These are phyloP conservation scores for Trichoderma semiorbis DNA, from an alignment of 2,329 filamentous ascomycete genomes.

Conservation along the genomic window DNA sequence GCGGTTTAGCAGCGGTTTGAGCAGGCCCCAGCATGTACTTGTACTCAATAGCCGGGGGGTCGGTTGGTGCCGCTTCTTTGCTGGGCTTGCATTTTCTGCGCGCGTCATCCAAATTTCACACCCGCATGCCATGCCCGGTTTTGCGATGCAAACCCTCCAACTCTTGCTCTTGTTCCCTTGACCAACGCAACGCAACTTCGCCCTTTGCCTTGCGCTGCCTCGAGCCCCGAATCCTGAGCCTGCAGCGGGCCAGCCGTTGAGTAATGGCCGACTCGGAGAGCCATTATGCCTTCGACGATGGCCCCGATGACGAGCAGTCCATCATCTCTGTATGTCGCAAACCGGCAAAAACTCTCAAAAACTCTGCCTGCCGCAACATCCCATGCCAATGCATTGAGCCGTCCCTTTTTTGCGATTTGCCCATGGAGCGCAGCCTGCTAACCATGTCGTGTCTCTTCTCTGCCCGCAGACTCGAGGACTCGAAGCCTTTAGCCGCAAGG, in stretches of 20 bases:
- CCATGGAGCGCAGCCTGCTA: conserved; percentile 11
- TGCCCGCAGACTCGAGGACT: conserved; percentile 72
- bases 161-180: background rate
- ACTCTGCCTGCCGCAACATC: background rate
- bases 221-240: conserved; percentile 4
- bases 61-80: background rate
- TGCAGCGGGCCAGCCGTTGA: conserved; percentile 16
- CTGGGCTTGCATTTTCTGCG: conserved; percentile 7
- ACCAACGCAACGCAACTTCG: background rate
- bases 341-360: background rate
- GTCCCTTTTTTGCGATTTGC: conserved; percentile 29
- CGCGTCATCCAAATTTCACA: conserved; percentile 17
- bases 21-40: background rate
- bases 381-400: conserved; percentile 22
- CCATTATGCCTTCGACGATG: conserved; percentile 47
- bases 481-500: conserved; percentile 90
- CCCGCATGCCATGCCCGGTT: conserved; percentile 13
- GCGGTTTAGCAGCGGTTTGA: background rate
- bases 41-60: background rate
- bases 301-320: conserved; percentile 47
- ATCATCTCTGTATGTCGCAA: conserved; percentile 38
- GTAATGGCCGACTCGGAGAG: conserved; percentile 44
- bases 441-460: background rate
- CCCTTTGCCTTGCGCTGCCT: conserved; percentile 14
- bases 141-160: conserved; percentile 13